Evolutionary conservation across 164 flowering plant genomes (phyloP).

Genomic region (Vitis rotundifolia): DNA sequence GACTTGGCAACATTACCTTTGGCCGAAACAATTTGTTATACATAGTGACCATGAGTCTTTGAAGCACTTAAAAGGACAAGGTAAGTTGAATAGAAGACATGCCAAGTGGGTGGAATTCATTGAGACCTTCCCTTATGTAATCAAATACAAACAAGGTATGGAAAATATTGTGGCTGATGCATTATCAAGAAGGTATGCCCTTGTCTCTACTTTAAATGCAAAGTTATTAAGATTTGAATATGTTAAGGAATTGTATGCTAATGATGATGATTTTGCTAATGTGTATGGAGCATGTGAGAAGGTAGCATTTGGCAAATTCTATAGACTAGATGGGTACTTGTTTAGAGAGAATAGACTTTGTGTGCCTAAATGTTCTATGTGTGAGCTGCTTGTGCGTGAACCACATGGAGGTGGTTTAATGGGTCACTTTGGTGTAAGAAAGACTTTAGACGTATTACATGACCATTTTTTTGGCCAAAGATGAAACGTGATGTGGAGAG

Average conservation of each 20-base stretch:
- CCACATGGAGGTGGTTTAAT: not conserved
- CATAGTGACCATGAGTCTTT: not conserved
- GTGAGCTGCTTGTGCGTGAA: constrained; percentile 16
- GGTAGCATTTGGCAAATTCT: not conserved
- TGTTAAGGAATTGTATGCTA: too few species aligned
- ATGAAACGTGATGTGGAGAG: too few species aligned
- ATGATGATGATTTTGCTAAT: constrained; percentile 14
- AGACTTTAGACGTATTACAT: too few species aligned
- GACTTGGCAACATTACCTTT: not conserved
- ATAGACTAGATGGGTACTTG: not conserved
- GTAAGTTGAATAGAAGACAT: not conserved
- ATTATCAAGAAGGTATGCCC: too few species aligned
- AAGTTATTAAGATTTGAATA: too few species aligned
- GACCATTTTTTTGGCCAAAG: too few species aligned
- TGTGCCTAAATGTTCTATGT: constrained; percentile 4
- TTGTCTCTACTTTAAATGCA: too few species aligned
- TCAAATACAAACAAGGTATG: not conserved
- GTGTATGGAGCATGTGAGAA: not conserved
- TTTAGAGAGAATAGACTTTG: constrained; percentile 3
- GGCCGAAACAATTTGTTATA: not conserved
- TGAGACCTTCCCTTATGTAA: not conserved
- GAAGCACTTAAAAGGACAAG: not conserved
- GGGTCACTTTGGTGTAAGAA: constrained; percentile 16
- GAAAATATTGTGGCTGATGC: not conserved
- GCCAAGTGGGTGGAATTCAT: not conserved